phyloP scores from a whole-genome alignment of 495 filamentous ascomycete genomes.

The Penicillium flavigenum region DNA sequence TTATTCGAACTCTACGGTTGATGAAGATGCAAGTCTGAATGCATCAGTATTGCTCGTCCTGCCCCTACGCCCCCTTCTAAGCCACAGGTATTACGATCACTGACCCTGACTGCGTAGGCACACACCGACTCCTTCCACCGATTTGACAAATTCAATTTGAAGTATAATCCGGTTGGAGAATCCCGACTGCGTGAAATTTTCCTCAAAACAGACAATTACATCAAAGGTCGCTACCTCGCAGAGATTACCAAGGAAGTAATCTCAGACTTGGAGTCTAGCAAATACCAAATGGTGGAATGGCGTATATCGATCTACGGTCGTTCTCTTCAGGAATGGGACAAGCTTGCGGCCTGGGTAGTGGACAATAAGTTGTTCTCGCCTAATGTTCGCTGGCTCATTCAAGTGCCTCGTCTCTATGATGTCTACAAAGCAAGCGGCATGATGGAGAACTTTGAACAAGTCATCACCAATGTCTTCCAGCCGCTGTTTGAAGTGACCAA shows the following conservation, averaged over 20 bases:
- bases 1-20: neutral
- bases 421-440: slow-evolving; percentile 86
- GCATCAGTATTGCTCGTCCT: neutral
- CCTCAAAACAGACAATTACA: slow-evolving; percentile 97
- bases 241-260: slow-evolving; percentile 99
- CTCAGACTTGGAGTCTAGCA: slow-evolving; percentile 95
- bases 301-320: slow-evolving; percentile 95
- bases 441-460: slow-evolving; percentile 86
- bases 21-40: neutral
- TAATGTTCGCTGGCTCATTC: slow-evolving; percentile 96
- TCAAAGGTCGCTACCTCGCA: slow-evolving; percentile 90
- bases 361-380: slow-evolving; percentile 98
- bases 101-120: slow-evolving; percentile 52
- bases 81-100: neutral
- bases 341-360: slow-evolving; percentile 95
- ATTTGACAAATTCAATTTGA: slow-evolving; percentile 99
- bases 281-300: slow-evolving; percentile 99
- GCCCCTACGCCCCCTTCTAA: neutral
- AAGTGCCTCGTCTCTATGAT: slow-evolving; percentile 91
- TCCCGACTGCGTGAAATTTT: slow-evolving; percentile 94
- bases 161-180: slow-evolving; percentile 97
- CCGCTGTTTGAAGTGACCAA: slow-evolving; percentile 93
- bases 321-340: slow-evolving; percentile 93
- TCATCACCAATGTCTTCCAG: slow-evolving; percentile 88
- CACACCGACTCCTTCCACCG: slow-evolving; percentile 98